Evolutionary conservation across 164 flowering plant species (phyloP), one percentile per base, ranked within the genome.

Genomic region (Macadamia integrifolia): DNA sequence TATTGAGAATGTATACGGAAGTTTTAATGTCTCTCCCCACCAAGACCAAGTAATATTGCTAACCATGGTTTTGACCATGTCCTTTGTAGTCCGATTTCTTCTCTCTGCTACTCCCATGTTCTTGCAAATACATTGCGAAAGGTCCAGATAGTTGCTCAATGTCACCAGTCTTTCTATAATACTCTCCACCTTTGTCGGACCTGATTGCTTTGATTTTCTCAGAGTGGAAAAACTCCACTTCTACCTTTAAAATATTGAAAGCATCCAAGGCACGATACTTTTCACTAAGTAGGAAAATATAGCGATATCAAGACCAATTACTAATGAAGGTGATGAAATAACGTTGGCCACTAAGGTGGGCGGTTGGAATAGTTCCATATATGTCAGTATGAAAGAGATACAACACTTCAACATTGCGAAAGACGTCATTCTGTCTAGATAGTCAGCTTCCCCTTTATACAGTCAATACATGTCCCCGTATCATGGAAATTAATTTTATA

Each of bases 281-380:
- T 9, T 43, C 48, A 43, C 9, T 23, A 23, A 23, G 23, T 23
- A 23, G 23, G 23, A 23, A 23, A 23, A 23, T 23, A 23, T 23
- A 23, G 48, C 48, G 0, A 43, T 43, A 43, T 6, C 48, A 9
- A 5, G 77, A 69, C 18, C 10, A 65, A 49, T 65, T 57, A 17
- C 69, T 66, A 58, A 65, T 73, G 61, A 74, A 74, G 3, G 66
- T 42, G 3, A 74, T 74, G 23, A 69, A 74, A 23, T 69, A 75
- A 44, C 58, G 53, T 57, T 66, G 56, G 35, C 71, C 77, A 62
- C 58, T 63, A 61, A 68, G 61, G 30, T 70, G 28, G 30, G 66
- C 44, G 9, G 48, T 69, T 52, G 69, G 61, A 60, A 74, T 64
- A 50, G 70, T 63, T 1, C 77, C 70, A 69, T 69, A 68, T 11